These are phyloP conservation scores for Colletotrichum lini DNA, from an alignment of 2,329 filamentous ascomycete species.

Conservation along the genomic window DNA sequence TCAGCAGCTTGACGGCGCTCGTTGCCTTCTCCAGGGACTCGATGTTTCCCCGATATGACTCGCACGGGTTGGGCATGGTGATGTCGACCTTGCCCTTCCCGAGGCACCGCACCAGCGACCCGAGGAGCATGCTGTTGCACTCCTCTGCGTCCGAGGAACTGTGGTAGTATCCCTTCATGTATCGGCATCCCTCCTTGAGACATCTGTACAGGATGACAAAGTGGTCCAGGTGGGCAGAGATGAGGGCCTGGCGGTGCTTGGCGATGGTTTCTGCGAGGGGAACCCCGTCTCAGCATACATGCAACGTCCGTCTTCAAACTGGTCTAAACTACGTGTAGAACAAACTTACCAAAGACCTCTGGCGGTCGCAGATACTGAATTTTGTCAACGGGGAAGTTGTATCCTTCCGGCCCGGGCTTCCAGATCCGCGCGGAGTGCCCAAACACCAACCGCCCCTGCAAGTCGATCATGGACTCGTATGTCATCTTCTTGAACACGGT, in stretches of 20 bases:
- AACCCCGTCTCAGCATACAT: background rate
- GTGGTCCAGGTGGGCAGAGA: conserved; percentile 31
- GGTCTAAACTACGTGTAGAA: no score
- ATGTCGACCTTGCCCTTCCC: conserved; percentile 38
- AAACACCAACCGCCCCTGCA: conserved; percentile 33
- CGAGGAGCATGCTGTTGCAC: conserved; percentile 41
- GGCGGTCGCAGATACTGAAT: conserved; percentile 34
- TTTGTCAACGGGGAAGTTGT: conserved; percentile 35
- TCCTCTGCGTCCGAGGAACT: conserved; percentile 38
- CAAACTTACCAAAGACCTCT: conserved; percentile 26
- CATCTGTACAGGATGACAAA: conserved; percentile 38
- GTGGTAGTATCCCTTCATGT: conserved; percentile 41
- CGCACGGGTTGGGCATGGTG: conserved; percentile 31
- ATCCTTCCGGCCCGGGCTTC: conserved; percentile 35
- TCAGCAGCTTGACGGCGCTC: conserved; percentile 35
- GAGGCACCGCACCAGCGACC: conserved; percentile 29
- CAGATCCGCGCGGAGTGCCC: conserved; percentile 27
- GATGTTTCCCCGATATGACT: conserved; percentile 29
- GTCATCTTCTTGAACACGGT: conserved; percentile 38
- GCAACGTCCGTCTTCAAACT: no score
- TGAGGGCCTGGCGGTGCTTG: conserved; percentile 23
- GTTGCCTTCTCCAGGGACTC: conserved; percentile 27
- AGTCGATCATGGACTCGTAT: conserved; percentile 25
- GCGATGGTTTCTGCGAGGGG: conserved; percentile 23
- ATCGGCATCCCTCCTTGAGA: conserved; percentile 37